Evolutionary conservation across 2,329 filamentous ascomycete genomes (phyloP).

Genomic region (Fusarium sp.): DNA sequence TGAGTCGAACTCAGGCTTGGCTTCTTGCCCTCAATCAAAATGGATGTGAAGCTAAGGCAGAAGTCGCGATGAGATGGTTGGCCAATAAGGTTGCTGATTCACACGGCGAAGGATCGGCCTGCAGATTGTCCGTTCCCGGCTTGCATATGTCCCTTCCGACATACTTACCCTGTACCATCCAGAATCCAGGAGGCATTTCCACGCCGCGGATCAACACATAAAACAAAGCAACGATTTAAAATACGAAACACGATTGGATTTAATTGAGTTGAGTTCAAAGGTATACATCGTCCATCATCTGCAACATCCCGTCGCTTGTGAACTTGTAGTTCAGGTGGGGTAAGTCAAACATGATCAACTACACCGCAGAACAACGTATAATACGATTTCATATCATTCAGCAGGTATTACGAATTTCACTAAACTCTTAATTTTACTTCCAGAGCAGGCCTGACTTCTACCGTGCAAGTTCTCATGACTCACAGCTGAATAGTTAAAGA

Average conservation of each 20-base stretch:
- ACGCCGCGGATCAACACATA: not conserved
- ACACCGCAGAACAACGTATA: not conserved
- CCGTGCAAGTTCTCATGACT: not conserved
- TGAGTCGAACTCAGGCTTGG: constrained; percentile 31
- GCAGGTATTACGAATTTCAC: not conserved
- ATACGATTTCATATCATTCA: not conserved
- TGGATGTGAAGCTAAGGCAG: constrained; percentile 37
- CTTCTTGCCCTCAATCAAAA: constrained; percentile 20
- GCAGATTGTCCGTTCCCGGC: constrained; percentile 44
- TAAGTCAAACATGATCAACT: not conserved
- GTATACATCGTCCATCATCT: too few species aligned
- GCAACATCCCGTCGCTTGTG: too few species aligned
- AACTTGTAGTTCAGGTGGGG: not conserved
- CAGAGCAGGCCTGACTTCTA: not conserved
- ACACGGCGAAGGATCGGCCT: constrained; percentile 16
- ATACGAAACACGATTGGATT: not conserved
- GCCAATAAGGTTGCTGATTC: constrained; percentile 38
- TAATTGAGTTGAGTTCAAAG: not conserved
- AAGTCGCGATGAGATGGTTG: constrained; percentile 37
- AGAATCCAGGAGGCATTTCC: not conserved
- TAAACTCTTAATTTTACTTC: not conserved
- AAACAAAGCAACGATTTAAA: not conserved
- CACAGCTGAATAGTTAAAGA: not conserved
- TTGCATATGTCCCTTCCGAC: not conserved
- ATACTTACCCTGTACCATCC: constrained; percentile 23